Evolutionary conservation across 805 yeast genomes (phyloP).

Genomic region (Myxozyma nipponensis): DNA sequence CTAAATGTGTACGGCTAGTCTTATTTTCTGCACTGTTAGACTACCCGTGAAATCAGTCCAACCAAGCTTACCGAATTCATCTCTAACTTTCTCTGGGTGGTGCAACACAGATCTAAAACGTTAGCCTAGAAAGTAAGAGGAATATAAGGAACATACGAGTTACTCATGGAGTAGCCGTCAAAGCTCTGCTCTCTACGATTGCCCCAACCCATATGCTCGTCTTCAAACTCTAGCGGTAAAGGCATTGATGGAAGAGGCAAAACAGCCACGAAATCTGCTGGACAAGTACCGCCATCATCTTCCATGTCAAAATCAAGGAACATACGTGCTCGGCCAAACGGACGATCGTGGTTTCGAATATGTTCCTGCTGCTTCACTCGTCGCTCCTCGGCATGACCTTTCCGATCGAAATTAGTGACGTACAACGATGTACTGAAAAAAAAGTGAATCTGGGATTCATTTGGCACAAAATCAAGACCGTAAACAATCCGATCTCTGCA

Average conservation of each 20-base stretch:
- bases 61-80: too few species aligned
- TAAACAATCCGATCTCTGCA: conserved; percentile 5
- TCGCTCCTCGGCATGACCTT: conserved; percentile 46
- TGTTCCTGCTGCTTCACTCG: conserved; percentile 59
- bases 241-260: conserved; percentile 23
- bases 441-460: conserved; percentile 34
- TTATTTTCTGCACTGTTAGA: too few species aligned
- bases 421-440: conserved; percentile 55
- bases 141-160: too few species aligned
- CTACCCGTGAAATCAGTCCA: too few species aligned
- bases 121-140: too few species aligned
- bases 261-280: conserved; percentile 35
- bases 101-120: not conserved
- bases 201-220: not conserved
- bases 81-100: too few species aligned
- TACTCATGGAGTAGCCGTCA: not conserved
- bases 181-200: not conserved
- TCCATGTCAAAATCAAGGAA: conserved; percentile 41
- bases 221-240: conserved; percentile 2
- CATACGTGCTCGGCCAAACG: conserved; percentile 77
- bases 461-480: not conserved
- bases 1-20: too few species aligned
- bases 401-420: conserved; percentile 55
- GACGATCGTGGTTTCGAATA: conserved; percentile 68
- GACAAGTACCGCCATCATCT: conserved; percentile 41